These are phyloP conservation scores for Wickerhamomyces subpelliculosus DNA, from an alignment of 805 yeast species.

Conservation along the genomic window DNA sequence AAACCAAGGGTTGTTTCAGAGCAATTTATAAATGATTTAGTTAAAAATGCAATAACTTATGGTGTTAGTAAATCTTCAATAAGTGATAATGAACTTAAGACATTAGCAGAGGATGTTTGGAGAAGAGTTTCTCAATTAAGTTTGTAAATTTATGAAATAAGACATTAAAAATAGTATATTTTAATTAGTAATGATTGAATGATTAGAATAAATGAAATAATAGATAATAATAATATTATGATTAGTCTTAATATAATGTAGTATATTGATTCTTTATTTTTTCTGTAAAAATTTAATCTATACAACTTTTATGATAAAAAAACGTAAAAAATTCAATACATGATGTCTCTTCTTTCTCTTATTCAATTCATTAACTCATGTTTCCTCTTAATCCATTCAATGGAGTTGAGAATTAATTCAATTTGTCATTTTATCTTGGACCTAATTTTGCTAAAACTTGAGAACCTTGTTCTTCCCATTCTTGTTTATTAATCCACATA, in stretches of 20 bases:
- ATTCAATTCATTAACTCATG: too few species aligned
- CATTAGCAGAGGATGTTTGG: slow-evolving; percentile 53
- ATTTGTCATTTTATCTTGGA: slow-evolving; percentile 52
- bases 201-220: not conserved
- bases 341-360: too few species aligned
- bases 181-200: not conserved
- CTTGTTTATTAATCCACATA: slow-evolving; percentile 94
- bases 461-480: slow-evolving; percentile 97
- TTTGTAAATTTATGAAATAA: not conserved
- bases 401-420: too few species aligned
- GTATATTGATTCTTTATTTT: too few species aligned
- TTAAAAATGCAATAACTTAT: slow-evolving; percentile 69
- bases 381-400: too few species aligned
- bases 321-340: too few species aligned
- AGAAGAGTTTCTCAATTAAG: slow-evolving; percentile 29
- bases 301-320: too few species aligned
- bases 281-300: too few species aligned
- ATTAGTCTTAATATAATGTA: not conserved
- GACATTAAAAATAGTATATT: not conserved
- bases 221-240: not conserved
- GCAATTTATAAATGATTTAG: slow-evolving; percentile 59
- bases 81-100: slow-evolving; percentile 37
- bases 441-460: slow-evolving; percentile 82
- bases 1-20: slow-evolving; percentile 69
- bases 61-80: slow-evolving; percentile 47